Evolutionary conservation across 768 basidiomycete genomes (phyloP).

Genomic region (Fomitopsis pulvina): DNA sequence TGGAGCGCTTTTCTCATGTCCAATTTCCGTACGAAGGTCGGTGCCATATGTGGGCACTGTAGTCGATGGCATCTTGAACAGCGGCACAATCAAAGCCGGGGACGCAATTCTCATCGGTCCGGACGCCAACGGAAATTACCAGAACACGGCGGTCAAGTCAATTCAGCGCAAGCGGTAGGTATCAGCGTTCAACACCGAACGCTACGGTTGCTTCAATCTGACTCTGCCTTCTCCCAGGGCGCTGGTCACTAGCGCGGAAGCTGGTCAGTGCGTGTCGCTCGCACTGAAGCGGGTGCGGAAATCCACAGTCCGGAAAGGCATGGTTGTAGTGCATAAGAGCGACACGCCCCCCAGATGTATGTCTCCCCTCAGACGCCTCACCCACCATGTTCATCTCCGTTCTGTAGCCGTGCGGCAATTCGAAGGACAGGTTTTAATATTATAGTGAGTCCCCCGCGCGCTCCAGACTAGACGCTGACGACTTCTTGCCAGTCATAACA

Average conservation of each 20-base stretch:
- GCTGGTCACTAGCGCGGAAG: constrained; percentile 78
- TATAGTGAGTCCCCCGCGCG: constrained; percentile 59
- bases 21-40: constrained; percentile 37
- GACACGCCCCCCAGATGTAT: constrained; percentile 74
- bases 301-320: constrained; percentile 83
- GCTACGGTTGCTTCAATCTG: background rate
- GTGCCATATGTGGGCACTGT: constrained; percentile 84
- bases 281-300: constrained; percentile 87
- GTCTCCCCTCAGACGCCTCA: constrained; percentile 4
- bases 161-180: constrained; percentile 87
- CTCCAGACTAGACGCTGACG: constrained; percentile 3
- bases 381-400: background rate
- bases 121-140: constrained; percentile 87
- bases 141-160: constrained; percentile 72
- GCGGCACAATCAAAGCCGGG: constrained; percentile 68
- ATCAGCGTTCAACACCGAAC: background rate
- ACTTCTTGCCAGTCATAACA: constrained; percentile 65
- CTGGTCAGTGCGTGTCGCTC: constrained; percentile 91
- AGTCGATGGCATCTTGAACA: constrained; percentile 77
- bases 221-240: constrained; percentile 40
- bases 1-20: background rate
- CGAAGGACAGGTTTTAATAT: constrained; percentile 88
- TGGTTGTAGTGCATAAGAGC: constrained; percentile 82
- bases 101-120: constrained; percentile 85
- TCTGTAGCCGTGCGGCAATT: constrained; percentile 70